Evolutionary conservation across 2,329 filamentous ascomycete species (phyloP).

Genomic region (Trichoderma hamatum): DNA sequence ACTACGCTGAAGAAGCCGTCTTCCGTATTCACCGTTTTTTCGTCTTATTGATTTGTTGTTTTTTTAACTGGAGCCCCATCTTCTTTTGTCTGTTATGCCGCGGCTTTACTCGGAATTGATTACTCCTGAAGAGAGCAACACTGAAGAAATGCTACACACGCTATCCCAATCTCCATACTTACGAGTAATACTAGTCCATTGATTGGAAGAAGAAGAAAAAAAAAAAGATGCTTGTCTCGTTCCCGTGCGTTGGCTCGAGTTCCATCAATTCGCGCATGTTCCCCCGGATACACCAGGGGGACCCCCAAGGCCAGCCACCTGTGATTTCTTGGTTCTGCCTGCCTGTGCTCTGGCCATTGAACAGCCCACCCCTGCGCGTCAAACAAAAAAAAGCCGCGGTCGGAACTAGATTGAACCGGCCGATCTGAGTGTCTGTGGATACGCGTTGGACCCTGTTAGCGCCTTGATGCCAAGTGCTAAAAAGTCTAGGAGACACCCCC

Average conservation of each 20-base stretch:
- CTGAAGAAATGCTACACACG: neutral
- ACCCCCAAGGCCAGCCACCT: neutral
- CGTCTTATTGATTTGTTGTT: neutral
- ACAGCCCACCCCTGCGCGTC: slow-evolving; percentile 6
- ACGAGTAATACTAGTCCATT: neutral
- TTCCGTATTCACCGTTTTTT: neutral
- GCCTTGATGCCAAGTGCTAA: neutral
- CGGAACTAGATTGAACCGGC: slow-evolving; percentile 25
- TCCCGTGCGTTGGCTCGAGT: neutral
- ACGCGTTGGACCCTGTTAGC: slow-evolving; percentile 8
- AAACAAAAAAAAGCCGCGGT: slow-evolving; percentile 26
- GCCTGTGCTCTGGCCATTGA: neutral
- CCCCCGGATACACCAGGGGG: slow-evolving; percentile 7
- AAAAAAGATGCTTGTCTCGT: neutral
- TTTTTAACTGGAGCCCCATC: neutral
- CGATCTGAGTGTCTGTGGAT: slow-evolving; percentile 17
- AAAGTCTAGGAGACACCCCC: slow-evolving; percentile 17
- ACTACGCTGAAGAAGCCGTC: neutral
- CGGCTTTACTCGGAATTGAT: slow-evolving; percentile 15
- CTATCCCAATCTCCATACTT: slow-evolving; percentile 4
- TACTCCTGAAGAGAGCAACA: neutral
- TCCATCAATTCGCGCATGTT: slow-evolving; percentile 23
- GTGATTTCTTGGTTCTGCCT: neutral
- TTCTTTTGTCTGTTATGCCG: neutral
- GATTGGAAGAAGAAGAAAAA: neutral